A percentile compares a stretch with the other conserved stretches of the same genome.
Evolutionary conservation across 129 eudicot species (phyloP).

Genomic region (Deinandra increscens): DNA sequence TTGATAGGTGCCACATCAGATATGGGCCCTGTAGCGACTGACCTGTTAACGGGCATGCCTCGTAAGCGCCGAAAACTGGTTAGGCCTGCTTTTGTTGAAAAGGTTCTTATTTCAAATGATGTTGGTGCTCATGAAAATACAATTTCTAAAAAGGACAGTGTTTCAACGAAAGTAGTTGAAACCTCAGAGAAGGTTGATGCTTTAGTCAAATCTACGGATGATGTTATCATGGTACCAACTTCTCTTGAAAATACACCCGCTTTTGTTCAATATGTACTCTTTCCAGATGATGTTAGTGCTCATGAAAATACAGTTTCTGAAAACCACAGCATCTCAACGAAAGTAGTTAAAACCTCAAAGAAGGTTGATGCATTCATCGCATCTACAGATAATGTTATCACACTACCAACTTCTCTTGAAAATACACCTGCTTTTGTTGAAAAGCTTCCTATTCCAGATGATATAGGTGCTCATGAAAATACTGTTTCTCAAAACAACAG

Average conservation of each 20-base stretch:
- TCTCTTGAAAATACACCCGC: too few relatives aligned
- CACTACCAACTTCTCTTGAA: not conserved
- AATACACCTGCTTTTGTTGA: too few relatives aligned
- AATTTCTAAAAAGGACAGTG: not conserved
- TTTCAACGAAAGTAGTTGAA: slow-evolving; percentile 15
- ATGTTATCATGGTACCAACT: not conserved
- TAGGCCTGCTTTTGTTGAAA: slow-evolving; percentile 49
- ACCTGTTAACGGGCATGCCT: slow-evolving; percentile 14
- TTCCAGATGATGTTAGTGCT: too few relatives aligned
- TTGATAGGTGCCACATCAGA: slow-evolving; percentile 14
- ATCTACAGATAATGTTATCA: not conserved
- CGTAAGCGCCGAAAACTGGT: slow-evolving; percentile 51
- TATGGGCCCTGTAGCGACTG: slow-evolving; percentile 4
- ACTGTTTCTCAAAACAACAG: too few relatives aligned
- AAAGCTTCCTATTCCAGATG: too few relatives aligned
- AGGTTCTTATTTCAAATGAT: not conserved
- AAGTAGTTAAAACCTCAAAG: slow-evolving; percentile 1
- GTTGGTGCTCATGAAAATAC: slow-evolving; percentile 8
- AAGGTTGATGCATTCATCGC: not conserved
- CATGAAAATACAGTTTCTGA: not conserved
- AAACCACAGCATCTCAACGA: not conserved
- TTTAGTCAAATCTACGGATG: not conserved
- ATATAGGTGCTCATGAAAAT: too few relatives aligned
- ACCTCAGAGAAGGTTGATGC: not conserved
- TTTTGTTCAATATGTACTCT: not conserved